Conservation (phyloP, 148 eudicot genomes). For the Arbutus unedo region DNA sequence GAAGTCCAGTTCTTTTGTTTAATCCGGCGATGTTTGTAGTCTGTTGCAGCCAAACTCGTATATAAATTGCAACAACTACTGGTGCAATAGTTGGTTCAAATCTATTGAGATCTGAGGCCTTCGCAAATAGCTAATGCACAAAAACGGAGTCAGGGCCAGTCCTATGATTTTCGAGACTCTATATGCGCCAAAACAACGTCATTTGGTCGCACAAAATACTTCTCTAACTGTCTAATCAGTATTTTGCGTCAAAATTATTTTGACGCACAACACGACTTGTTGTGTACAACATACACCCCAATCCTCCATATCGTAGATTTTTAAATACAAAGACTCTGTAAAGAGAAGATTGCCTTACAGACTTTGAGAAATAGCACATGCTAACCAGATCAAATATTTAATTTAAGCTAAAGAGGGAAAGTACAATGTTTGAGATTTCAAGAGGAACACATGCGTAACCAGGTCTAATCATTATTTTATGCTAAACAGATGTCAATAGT, state of each 20-base stretch:
- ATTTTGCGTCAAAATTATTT: too few relatives aligned
- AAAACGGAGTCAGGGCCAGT: not conserved
- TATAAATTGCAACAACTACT: not conserved
- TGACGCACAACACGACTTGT: too few relatives aligned
- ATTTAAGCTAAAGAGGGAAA: not conserved
- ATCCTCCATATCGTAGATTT: not conserved
- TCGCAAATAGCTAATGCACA: not conserved
- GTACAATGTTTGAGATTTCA: not conserved
- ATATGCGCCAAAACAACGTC: too few relatives aligned
- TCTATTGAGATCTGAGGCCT: constrained; percentile 1
- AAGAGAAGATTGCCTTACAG: not conserved
- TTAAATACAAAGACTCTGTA: not conserved
- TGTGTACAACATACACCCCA: too few relatives aligned
- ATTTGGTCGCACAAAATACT: too few relatives aligned
- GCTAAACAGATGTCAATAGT: not conserved
- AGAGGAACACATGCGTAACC: not conserved
- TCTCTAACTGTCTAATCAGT: too few relatives aligned
- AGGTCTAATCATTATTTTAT: not conserved
- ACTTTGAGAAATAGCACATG: not conserved
- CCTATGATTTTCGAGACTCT: too few relatives aligned
- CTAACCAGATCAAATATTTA: not conserved
- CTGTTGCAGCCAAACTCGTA: not conserved
- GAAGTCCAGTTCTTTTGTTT: too few relatives aligned
- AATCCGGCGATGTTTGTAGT: not conserved
- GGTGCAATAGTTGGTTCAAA: not conserved